These are phyloP conservation scores for Asparagopsis taxiformis DNA, from an alignment of 31 red algal genomes.

Conservation along the genomic window DNA sequence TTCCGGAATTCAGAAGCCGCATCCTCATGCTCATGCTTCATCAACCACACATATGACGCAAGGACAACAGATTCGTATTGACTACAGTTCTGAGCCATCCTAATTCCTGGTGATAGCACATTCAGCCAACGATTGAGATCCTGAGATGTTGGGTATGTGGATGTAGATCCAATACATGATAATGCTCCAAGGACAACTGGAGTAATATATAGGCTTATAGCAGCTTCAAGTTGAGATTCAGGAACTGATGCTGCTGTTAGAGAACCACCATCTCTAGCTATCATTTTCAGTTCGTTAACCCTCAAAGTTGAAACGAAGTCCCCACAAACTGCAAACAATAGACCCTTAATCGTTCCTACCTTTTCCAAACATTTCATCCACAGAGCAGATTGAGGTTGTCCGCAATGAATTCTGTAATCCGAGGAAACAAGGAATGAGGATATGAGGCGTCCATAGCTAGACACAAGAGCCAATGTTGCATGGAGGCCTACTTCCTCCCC, in stretches of 20 bases:
- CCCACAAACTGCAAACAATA: constrained; percentile 48
- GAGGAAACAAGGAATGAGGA: constrained; percentile 8
- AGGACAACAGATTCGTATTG: constrained; percentile 15
- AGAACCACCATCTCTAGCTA: constrained; percentile 41
- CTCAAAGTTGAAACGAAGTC: constrained; percentile 41
- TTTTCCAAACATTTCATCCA: not conserved
- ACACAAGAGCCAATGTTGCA: constrained; percentile 30
- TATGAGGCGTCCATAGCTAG: constrained; percentile 33
- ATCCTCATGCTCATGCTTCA: constrained; percentile 40
- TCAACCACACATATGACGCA: constrained; percentile 42
- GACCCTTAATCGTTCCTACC: not conserved
- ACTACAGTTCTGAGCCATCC: constrained; percentile 10
- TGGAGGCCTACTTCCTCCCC: constrained; percentile 44
- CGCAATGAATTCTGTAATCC: not conserved
- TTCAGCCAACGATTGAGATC: constrained; percentile 27
- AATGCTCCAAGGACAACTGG: constrained; percentile 51
- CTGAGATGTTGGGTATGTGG: not conserved
- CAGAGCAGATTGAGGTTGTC: not conserved
- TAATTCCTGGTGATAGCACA: constrained; percentile 34
- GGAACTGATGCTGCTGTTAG: constrained; percentile 29
- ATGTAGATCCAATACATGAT: constrained; percentile 8
- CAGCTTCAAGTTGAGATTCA: constrained; percentile 17
- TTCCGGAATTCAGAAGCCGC: not conserved
- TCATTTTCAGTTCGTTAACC: constrained; percentile 15
- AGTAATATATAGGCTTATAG: constrained; percentile 20